A percentile compares a stretch with the other conserved stretches of the same genome.
phyloP scores from a whole-genome alignment of 805 yeast species.

The Phaffomyces opuntiae region DNA sequence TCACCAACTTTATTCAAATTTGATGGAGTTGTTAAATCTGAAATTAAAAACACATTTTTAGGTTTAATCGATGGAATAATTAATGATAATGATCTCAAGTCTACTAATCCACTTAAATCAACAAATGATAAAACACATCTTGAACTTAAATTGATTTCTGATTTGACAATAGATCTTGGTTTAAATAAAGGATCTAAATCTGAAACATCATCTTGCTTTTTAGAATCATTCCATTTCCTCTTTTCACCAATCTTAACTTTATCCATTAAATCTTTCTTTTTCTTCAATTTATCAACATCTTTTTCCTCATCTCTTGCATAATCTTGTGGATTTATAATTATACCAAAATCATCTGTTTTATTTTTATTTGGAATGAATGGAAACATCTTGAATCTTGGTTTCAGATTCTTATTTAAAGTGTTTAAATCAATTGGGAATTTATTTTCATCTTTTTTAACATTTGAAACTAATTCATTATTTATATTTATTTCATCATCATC shows the following conservation, averaged over 20 bases:
- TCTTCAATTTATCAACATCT: constrained; percentile 26
- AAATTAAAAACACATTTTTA: constrained; percentile 53
- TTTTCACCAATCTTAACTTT: constrained; percentile 27
- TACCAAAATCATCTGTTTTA: constrained; percentile 85
- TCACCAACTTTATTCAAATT: constrained; percentile 9
- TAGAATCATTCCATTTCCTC: constrained; percentile 29
- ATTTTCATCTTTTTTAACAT: constrained; percentile 19
- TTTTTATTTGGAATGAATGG: constrained; percentile 58
- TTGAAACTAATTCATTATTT: constrained; percentile 6
- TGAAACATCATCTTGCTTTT: constrained; percentile 45
- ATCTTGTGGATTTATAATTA: constrained; percentile 57
- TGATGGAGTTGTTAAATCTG: constrained; percentile 31
- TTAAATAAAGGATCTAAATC: constrained; percentile 42
- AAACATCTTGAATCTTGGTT: constrained; percentile 50
- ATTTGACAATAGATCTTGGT: constrained; percentile 41
- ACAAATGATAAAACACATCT: constrained; percentile 70
- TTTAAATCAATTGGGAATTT: constrained; percentile 28
- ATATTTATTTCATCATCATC: constrained; percentile 23
- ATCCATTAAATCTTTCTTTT: constrained; percentile 15
- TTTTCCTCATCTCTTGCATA: constrained; percentile 48
- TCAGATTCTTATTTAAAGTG: constrained; percentile 23
- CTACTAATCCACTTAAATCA: constrained; percentile 81
- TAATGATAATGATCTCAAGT: constrained; percentile 70
- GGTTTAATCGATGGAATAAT: constrained; percentile 79
- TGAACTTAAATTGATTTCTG: constrained; percentile 34